phyloP scores from a whole-genome alignment of 2,329 filamentous ascomycete species.

The Teratosphaeria destructans region DNA sequence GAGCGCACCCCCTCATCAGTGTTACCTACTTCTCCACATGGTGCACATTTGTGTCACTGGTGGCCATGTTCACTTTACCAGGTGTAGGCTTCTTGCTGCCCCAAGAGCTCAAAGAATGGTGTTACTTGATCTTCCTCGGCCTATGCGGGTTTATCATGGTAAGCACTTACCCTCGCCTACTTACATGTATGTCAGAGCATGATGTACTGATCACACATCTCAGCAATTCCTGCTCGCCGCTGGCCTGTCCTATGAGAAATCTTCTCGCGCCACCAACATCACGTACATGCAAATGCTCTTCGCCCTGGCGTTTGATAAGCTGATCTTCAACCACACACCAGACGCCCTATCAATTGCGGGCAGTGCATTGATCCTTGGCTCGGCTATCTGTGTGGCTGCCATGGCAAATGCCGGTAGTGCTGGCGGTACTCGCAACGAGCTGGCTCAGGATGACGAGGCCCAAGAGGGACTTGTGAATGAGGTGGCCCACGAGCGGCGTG shows the following conservation, averaged over 20 bases:
- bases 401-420: conserved; percentile 32
- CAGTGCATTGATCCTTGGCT: conserved; percentile 53
- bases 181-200: too few relatives aligned
- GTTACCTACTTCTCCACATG: conserved; percentile 74
- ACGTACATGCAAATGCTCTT: conserved; percentile 62
- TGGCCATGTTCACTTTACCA: conserved; percentile 48
- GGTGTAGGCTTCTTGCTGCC: conserved; percentile 49
- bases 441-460: conserved; percentile 14
- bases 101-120: conserved; percentile 49
- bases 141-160: conserved; percentile 65
- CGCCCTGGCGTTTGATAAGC: conserved; percentile 52
- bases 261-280: conserved; percentile 53
- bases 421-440: conserved; percentile 16
- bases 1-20: conserved; percentile 70
- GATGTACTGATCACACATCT: too few relatives aligned
- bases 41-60: conserved; percentile 56
- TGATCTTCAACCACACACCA: conserved; percentile 52
- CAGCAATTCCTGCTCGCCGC: conserved; percentile 72
- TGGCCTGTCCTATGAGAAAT: conserved; percentile 62
- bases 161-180: conserved; percentile 7
- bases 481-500: conserved; percentile 7
- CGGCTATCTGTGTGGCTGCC: conserved; percentile 54
- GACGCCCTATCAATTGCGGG: conserved; percentile 49
- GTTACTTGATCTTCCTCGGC: conserved; percentile 57
- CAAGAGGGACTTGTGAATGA: conserved; percentile 12